Conservation (phyloP, 2,329 filamentous ascomycete species). For the Ophiocordyceps unilateralis region DNA sequence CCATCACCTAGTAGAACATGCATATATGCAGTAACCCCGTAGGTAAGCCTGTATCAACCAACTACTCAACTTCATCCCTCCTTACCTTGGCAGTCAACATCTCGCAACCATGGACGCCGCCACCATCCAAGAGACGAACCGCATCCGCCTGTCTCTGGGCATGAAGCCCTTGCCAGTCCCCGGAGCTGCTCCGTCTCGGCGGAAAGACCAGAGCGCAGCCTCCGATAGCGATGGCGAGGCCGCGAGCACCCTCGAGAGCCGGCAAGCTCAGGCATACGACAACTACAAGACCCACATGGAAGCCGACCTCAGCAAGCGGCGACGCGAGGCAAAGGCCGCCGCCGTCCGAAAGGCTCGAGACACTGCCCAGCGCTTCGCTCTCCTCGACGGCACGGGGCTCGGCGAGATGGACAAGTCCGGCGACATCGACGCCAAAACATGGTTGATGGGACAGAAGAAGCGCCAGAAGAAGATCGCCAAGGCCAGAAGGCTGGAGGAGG, state of each 20-base stretch:
- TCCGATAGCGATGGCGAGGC: constrained; percentile 49
- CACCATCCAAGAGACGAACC: constrained; percentile 85
- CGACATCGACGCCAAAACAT: constrained; percentile 63
- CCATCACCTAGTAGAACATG: no score
- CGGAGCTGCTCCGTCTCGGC: constrained; percentile 29
- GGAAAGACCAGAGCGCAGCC: constrained; percentile 27
- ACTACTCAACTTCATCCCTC: no score
- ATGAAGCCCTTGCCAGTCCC: constrained; percentile 80
- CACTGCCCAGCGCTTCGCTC: constrained; percentile 54
- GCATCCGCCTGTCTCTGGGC: constrained; percentile 74
- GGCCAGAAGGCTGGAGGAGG: constrained; percentile 53
- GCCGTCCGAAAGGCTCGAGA: constrained; percentile 81
- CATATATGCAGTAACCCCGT: no score
- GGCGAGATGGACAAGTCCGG: constrained; percentile 54
- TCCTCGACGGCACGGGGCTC: constrained; percentile 67
- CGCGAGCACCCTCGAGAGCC: constrained; percentile 69
- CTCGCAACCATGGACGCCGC: constrained; percentile 38
- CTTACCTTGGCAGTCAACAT: background rate
- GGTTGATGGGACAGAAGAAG: constrained; percentile 84
- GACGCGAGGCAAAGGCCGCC: constrained; percentile 63
- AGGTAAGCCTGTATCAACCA: no score
- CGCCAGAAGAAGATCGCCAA: constrained; percentile 80
- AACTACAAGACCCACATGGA: constrained; percentile 52
- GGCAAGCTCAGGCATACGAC: constrained; percentile 53
- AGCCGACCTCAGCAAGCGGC: constrained; percentile 59